Evolutionary conservation across 2,329 filamentous ascomycete species (phyloP), one percentile per base, ranked within the genome.

Genomic region (Emericellopsis cladophorae): DNA sequence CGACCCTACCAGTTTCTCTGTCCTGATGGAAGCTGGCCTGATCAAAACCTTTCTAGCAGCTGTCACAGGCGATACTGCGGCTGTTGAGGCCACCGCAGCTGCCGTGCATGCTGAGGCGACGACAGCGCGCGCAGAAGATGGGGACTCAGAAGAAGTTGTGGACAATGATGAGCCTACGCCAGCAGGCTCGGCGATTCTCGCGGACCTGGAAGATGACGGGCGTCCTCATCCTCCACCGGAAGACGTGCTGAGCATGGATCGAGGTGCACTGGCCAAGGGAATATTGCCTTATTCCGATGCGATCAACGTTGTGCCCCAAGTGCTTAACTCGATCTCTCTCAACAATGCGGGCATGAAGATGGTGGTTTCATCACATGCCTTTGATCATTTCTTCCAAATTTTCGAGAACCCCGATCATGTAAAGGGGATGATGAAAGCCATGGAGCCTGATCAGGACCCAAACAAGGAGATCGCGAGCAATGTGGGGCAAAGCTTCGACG

Each of bases 1-100:
- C 55, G 92, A 98, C 54, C 92, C 92, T 0, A 98, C 92, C 1
- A 98, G 92, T 59, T 98, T 95, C 57, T 83, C 87, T 23, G 87
- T 95, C 21, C 92, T 99, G 48, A 87, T 86, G 12, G 92, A 99
- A 62, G 90, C 92, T 39, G 88, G 88, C 18, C 73, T 98, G 50
- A 89, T 92, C 52, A 83, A 83, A 55, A 85, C 80, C 40, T 83
- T 95, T 44, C 70, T 99, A 12, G 81, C 90, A 58, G 79, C 89
- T 4, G 75, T 96, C 41, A 93, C 79, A 2, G 70, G 74, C 5
- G 65, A 62, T 22, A 52, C 62, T 5, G 55, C 77, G 5, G 52
- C 22, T 18, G 21, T 61, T 1, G 55, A 56, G 16, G 43, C 50
- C 18, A 46, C 54, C 29, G 15, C 33, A 32, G 11, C n/a, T 14